Conservation (phyloP, 1,284 basidiomycete genomes). For the Trametes hirsuta region DNA sequence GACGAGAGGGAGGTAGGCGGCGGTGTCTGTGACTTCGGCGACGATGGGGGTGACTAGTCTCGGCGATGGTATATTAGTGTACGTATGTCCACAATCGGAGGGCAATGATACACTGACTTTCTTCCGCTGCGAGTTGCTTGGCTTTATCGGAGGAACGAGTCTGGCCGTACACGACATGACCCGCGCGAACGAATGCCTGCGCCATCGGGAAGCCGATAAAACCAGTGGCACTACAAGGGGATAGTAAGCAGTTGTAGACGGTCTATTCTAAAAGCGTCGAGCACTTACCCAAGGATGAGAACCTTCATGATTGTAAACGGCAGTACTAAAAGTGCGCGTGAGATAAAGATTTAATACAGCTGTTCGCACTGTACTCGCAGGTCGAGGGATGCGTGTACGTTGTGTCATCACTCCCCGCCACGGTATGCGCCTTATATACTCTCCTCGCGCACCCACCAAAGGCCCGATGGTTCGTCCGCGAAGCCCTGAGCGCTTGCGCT, state of each 20-base stretch:
- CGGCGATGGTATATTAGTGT: neutral
- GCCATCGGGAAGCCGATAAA: constrained; percentile 53
- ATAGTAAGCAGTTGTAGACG: neutral
- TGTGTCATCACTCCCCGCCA: too few relatives aligned
- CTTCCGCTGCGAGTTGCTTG: constrained; percentile 45
- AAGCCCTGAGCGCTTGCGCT: too few relatives aligned
- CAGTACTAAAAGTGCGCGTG: neutral
- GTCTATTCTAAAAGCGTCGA: neutral
- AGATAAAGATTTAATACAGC: neutral
- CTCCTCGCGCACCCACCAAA: too few relatives aligned
- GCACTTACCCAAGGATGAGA: constrained; percentile 32
- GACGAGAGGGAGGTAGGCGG: constrained; percentile 45
- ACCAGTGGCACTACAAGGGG: constrained; percentile 36
- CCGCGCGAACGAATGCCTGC: constrained; percentile 52
- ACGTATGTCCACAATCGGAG: too few relatives aligned
- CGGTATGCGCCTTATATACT: too few relatives aligned
- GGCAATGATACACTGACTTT: constrained; percentile 37
- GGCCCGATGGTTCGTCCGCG: too few relatives aligned
- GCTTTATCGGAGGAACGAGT: constrained; percentile 47
- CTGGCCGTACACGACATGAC: constrained; percentile 55
- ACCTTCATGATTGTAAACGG: constrained; percentile 25
- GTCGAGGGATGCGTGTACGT: neutral
- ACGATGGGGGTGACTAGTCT: constrained; percentile 50
- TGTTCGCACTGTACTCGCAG: too few relatives aligned
- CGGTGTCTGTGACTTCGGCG: constrained; percentile 40